These are phyloP conservation scores for Pugionium dolabratum DNA, from an alignment of 345 rosid genomes.

Conservation along the genomic window DNA sequence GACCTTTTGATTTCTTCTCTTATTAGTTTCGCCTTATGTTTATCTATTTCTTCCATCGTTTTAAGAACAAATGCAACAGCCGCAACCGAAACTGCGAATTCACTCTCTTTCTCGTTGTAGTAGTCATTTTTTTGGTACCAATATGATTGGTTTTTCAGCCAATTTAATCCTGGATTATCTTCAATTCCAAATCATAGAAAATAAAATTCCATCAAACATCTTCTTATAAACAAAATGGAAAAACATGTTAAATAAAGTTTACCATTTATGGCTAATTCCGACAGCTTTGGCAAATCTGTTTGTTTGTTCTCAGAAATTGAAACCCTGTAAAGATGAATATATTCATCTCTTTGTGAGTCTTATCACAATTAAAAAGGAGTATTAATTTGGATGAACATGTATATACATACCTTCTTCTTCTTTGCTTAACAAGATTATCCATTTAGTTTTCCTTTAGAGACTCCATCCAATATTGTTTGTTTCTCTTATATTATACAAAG, in stretches of 20 bases:
- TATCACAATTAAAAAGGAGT: not conserved
- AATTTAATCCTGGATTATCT: constrained; percentile 44
- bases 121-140: constrained; percentile 43
- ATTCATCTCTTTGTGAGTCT: too few relatives aligned
- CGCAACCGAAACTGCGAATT: constrained; percentile 60
- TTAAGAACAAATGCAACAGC: constrained; percentile 55
- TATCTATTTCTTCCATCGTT: constrained; percentile 48
- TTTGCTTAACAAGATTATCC: constrained; percentile 34
- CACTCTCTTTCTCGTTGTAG: constrained; percentile 40
- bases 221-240: not conserved
- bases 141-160: constrained; percentile 47
- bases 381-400: not conserved
- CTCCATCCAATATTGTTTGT: constrained; percentile 15
- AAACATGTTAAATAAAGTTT: not conserved
- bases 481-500: constrained; percentile 11
- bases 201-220: not conserved
- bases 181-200: constrained; percentile 9
- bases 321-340: constrained; percentile 19
- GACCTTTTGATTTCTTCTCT: constrained; percentile 49
- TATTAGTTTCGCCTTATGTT: constrained; percentile 32
- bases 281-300: constrained; percentile 15
- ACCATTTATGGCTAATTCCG: constrained; percentile 33
- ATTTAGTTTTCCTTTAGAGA: constrained; percentile 19
- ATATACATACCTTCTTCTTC: constrained; percentile 29
- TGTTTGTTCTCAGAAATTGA: constrained; percentile 31